A percentile compares a stretch with the other conserved stretches of the same genome.
These are phyloP conservation scores for Daldinia sp. DNA, from an alignment of 2,329 filamentous ascomycete genomes.

Conservation along the genomic window DNA sequence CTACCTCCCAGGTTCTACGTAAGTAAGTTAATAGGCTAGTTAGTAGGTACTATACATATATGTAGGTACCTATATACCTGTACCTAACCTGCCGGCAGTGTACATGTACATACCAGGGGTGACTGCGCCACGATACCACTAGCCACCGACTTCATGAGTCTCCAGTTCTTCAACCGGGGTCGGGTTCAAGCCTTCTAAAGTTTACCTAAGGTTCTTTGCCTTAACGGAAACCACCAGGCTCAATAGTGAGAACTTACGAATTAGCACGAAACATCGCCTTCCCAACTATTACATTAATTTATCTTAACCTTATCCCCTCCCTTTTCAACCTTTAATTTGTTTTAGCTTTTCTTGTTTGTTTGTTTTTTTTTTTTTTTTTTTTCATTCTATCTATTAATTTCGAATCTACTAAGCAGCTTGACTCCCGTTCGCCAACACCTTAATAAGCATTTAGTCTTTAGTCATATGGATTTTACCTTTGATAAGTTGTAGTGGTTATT, in stretches of 20 bases:
- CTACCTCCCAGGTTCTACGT: too few species aligned
- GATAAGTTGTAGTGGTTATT: not conserved
- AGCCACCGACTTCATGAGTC: conserved; percentile 21
- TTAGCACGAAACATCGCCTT: not conserved
- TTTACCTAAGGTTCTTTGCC: not conserved
- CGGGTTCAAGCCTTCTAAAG: too few species aligned
- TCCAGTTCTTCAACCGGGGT: not conserved
- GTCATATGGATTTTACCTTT: conserved; percentile 16
- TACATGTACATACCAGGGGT: conserved; percentile 17
- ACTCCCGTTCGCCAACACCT: not conserved
- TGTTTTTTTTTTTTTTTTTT: not conserved
- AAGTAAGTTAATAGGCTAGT: too few species aligned
- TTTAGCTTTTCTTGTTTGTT: too few species aligned
- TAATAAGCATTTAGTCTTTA: not conserved
- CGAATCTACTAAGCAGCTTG: not conserved
- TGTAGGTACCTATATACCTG: not conserved
- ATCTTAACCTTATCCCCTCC: not conserved
- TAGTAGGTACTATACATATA: not conserved
- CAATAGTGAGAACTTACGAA: not conserved
- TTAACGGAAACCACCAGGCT: not conserved
- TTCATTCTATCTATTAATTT: not conserved
- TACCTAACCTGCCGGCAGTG: too few species aligned
- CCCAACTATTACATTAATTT: not conserved
- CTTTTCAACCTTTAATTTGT: not conserved
- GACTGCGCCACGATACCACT: conserved; percentile 34